A percentile compares a stretch with the other conserved stretches of the same genome.
Conservation (phyloP, 106 monocot species). For the Dendrobium chrysotoxum region DNA sequence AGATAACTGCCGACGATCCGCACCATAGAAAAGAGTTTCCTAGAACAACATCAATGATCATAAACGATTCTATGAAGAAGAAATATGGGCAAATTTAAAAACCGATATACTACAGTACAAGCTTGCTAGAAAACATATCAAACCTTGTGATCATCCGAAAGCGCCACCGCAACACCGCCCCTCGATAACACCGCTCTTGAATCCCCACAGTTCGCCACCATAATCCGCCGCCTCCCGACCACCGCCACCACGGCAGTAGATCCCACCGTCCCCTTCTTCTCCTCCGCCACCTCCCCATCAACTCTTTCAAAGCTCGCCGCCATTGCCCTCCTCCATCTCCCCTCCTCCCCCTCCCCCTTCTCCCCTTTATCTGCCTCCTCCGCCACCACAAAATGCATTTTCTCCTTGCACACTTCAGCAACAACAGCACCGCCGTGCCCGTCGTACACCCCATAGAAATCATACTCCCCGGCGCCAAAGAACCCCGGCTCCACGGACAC, state of each 20-base stretch:
- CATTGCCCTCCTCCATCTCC: conserved; percentile 35
- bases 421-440: conserved; percentile 50
- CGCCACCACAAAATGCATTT: conserved; percentile 43
- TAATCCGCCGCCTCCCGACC: conserved; percentile 21
- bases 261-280: conserved; percentile 35
- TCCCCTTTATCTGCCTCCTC: conserved; percentile 21
- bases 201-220: conserved; percentile 58
- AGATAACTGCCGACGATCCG: too few species aligned
- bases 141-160: conserved; percentile 58
- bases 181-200: conserved; percentile 45
- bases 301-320: conserved; percentile 29
- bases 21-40: too few species aligned
- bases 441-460: conserved; percentile 56
- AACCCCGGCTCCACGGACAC: conserved; percentile 24
- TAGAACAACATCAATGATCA: too few species aligned
- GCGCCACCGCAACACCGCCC: conserved; percentile 34
- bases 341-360: neutral
- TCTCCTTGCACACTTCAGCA: conserved; percentile 39
- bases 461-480: conserved; percentile 12
- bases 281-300: conserved; percentile 25
- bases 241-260: conserved; percentile 74
- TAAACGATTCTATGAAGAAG: neutral
- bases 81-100: neutral
- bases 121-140: neutral
- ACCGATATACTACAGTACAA: too few species aligned